Base-by-base conservation (phyloP, 2,329 filamentous ascomycete genomes). In the Botrytis fabae region DNA sequence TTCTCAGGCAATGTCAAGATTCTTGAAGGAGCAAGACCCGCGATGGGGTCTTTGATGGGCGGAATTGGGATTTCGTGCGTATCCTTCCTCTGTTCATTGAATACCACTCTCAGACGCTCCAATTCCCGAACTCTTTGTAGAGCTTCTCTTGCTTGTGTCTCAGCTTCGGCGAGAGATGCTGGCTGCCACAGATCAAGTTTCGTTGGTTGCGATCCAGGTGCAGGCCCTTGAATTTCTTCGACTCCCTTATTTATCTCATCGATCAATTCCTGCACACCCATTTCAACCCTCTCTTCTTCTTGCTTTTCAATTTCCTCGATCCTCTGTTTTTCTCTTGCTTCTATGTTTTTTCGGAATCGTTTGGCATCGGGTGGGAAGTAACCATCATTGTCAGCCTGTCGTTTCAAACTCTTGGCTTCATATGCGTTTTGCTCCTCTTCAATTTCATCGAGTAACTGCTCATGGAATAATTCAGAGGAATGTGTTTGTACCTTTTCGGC, bases 321-420 rank as follows among this genome's bases (percentile, higher is more conserved):
- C 12, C 57, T 64, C 35, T 64, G 35, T 5, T n/a, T 40, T 25
- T 46, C 69, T 51, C 25, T 40, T 8, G 48, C 42, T 46, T 63
- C 69, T 51, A 70, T 22, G 7, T 63, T 22, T 22, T 42, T 35
- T 71, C 59, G 42, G 35, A 71, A 40, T 51, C 69, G 35, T 51
- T 71, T 71, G 25, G 69, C 42, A n/a, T 64, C 10, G 35, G 69
- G 69, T 32, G 38, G 60, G 42, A 64, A 71, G 22, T 71, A 71
- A 1, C 69, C 69, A 44, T 71, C 69, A 18, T 38, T 14, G 1
- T 62, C 60, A 40, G 59, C 57, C 18, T 63, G n/a, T 54, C 69
- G 60, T 38, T 72, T 66, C 40, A 46, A 42, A 57, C 65, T 42
- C 40, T n/a, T 10, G 10, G 65, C 65, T 22, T 42, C 48, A 32